A percentile compares a stretch with the other conserved stretches of the same genome.
Evolutionary conservation across 345 rosid species (phyloP).

Genomic region (Eucalyptus coolabah): DNA sequence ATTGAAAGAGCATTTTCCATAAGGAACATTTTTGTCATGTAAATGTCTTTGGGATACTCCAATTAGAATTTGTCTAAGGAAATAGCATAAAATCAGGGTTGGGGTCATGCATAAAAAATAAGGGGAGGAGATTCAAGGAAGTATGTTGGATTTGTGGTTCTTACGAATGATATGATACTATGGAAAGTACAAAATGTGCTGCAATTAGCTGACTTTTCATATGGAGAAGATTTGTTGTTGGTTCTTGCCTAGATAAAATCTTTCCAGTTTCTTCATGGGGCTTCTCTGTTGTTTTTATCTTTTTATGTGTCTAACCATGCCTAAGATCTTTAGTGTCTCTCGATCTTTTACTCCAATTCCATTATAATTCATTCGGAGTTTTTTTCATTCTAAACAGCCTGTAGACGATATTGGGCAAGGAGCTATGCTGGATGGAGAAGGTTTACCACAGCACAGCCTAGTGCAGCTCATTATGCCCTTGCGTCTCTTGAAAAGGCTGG

Average conservation of each 20-base stretch:
- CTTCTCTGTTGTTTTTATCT: neutral
- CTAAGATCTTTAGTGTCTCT: neutral
- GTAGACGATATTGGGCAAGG: conserved; percentile 82
- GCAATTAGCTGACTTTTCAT: neutral
- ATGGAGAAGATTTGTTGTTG: neutral
- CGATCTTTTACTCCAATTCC: neutral
- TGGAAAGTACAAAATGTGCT: neutral
- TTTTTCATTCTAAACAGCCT: conserved; percentile 43
- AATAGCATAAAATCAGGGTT: too few species aligned
- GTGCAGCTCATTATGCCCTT: too few species aligned
- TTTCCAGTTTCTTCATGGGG: neutral
- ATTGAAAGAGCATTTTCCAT: too few species aligned
- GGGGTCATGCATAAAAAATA: too few species aligned
- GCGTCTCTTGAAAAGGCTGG: too few species aligned
- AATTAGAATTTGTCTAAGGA: too few species aligned
- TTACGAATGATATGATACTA: neutral
- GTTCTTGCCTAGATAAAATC: neutral
- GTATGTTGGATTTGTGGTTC: neutral
- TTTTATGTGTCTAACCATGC: neutral
- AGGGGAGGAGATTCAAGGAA: neutral
- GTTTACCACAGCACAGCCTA: too few species aligned
- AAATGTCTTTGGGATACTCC: too few species aligned
- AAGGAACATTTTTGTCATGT: too few species aligned
- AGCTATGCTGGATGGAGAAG: conserved; percentile 20
- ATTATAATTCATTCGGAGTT: conserved; percentile 32